A percentile compares a stretch with the other conserved stretches of the same genome.
Conservation (phyloP, 305 asterid species). For the Fraxinus angustifolia region DNA sequence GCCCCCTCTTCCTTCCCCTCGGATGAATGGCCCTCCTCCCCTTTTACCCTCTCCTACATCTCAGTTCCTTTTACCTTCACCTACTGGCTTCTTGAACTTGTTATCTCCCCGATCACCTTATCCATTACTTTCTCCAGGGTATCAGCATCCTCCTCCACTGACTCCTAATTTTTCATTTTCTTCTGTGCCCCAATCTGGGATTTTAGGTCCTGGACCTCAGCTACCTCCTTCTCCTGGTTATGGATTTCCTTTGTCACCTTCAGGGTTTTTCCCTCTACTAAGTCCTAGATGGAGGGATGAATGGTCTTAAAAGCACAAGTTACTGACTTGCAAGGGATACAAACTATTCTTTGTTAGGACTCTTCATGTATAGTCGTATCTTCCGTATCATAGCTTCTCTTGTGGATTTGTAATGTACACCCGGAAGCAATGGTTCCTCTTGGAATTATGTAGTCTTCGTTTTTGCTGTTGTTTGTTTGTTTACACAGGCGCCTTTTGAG, state of each 20-base stretch:
- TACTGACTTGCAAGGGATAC: constrained; percentile 32
- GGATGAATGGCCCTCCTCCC: constrained; percentile 58
- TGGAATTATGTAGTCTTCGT: constrained; percentile 19
- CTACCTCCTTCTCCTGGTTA: constrained; percentile 84
- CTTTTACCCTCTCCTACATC: constrained; percentile 68
- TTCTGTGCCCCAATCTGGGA: constrained; percentile 62
- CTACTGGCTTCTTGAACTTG: constrained; percentile 60
- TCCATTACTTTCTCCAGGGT: constrained; percentile 80
- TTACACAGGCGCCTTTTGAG: constrained; percentile 29
- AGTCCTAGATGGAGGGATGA: constrained; percentile 90
- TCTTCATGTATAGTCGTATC: constrained; percentile 23
- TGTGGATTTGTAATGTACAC: constrained; percentile 29
- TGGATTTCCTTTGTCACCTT: constrained; percentile 78
- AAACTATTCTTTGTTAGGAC: constrained; percentile 22
- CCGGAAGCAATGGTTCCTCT: constrained; percentile 28
- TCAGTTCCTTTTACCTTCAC: constrained; percentile 74
- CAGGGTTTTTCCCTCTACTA: constrained; percentile 61
- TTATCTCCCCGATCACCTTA: constrained; percentile 71
- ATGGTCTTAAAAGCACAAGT: constrained; percentile 32
- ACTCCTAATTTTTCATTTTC: constrained; percentile 75
- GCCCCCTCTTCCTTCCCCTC: constrained; percentile 53
- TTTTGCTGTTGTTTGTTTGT: constrained; percentile 27
- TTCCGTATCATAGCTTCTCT: constrained; percentile 23
- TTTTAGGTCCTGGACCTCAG: constrained; percentile 73
- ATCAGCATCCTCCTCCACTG: constrained; percentile 57